Evolutionary conservation across 129 eudicot genomes (phyloP).

Genomic region (Oenanthe sinensis): DNA sequence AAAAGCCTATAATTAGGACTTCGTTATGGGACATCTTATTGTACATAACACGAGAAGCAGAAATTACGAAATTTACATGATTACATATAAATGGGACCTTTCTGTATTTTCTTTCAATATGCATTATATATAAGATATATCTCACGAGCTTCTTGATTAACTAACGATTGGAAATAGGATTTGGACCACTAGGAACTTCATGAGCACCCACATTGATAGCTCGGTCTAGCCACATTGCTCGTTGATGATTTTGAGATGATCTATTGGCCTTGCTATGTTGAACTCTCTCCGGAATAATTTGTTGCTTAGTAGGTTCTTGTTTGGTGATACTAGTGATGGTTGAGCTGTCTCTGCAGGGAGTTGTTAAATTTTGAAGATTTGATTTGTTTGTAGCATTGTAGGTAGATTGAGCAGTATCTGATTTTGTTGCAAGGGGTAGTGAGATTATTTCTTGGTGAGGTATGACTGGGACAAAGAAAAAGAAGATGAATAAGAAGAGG

Average conservation of each 20-base stretch:
- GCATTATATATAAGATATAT: neutral
- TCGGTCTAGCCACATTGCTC: constrained; percentile 2
- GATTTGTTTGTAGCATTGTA: neutral
- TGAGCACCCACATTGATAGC: constrained; percentile 17
- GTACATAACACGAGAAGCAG: neutral
- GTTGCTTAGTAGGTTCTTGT: neutral
- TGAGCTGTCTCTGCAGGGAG: neutral
- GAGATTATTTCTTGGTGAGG: neutral
- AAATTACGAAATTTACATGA: neutral
- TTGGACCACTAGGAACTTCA: constrained; percentile 28
- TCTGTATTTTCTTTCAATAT: neutral
- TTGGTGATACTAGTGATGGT: neutral
- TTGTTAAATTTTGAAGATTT: neutral
- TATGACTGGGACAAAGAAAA: neutral
- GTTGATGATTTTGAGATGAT: neutral
- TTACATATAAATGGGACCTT: neutral
- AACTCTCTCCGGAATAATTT: neutral
- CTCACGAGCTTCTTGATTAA: neutral
- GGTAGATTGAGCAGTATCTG: neutral
- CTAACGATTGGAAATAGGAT: constrained; percentile 23
- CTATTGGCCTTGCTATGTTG: neutral
- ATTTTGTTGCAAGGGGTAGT: neutral
- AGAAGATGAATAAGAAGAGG: neutral
- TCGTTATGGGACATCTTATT: neutral
- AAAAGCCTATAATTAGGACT: neutral